phyloP scores from a whole-genome alignment of 2,329 filamentous ascomycete genomes.

The Paraphoma chrysanthemicola region DNA sequence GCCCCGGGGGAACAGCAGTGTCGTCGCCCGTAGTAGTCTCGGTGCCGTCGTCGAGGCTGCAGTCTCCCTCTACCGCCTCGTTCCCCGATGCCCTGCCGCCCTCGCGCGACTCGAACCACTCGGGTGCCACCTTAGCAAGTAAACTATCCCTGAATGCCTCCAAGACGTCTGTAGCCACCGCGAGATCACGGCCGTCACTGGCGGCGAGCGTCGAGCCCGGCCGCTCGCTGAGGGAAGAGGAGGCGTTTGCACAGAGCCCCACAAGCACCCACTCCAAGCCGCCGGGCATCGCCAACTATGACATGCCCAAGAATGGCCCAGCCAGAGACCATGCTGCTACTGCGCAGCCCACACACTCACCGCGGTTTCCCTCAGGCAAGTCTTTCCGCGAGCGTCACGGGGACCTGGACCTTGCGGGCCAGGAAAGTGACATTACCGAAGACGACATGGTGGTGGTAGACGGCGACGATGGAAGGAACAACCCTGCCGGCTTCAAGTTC shows the following conservation, averaged over 20 bases:
- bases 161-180: conserved; percentile 33
- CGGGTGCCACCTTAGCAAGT: conserved; percentile 33
- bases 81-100: conserved; percentile 45
- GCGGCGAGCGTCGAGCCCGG: conserved; percentile 27
- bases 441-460: conserved; percentile 38
- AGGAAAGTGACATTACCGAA: conserved; percentile 42
- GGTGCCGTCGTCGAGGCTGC: conserved; percentile 44
- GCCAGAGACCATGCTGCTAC: conserved; percentile 21
- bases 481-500: conserved; percentile 30
- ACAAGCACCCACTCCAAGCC: conserved; percentile 30
- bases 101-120: conserved; percentile 44
- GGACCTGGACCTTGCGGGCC: conserved; percentile 31
- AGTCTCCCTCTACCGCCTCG: conserved; percentile 46
- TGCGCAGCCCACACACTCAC: conserved; percentile 18
- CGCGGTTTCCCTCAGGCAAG: conserved; percentile 25
- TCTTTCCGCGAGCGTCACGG: conserved; percentile 26
- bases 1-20: conserved; percentile 36
- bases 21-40: conserved; percentile 48
- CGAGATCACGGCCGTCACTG: conserved; percentile 40
- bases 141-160: conserved; percentile 43
- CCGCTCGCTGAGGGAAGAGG: conserved; percentile 32
- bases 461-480: conserved; percentile 23
- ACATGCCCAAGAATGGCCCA: conserved; percentile 23
- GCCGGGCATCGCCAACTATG: conserved; percentile 24
- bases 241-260: conserved; percentile 32